Evolutionary conservation across 805 yeast species (phyloP), one percentile per base, ranked within the genome.

Genomic region (Myxozyma neglecta): DNA sequence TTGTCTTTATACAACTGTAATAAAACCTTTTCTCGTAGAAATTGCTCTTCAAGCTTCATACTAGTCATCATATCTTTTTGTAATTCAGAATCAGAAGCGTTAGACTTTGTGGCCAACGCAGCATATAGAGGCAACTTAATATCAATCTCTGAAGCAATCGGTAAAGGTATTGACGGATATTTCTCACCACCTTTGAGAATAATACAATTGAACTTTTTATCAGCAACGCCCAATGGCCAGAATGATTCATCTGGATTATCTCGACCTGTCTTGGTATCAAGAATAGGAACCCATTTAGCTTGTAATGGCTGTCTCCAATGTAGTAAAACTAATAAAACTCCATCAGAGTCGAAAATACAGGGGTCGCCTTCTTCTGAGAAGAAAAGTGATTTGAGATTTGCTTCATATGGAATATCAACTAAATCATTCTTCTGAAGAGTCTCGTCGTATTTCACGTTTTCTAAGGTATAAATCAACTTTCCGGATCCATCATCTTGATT

Each of bases 351-450:
- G 58, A 86, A 88, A 6, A 92, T 73, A 65, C 94, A 88, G 0
- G 99, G 99, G 73, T 93, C 97, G 9, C 96, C 96, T 69, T 83
- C 86, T 49, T 86, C 86, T 47, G 90, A 87, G 78, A 93, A 94
- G 70, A 94, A 91, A n/a, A 89, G 72, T 1, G 92, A 87, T 65
- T 83, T 84, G 66, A 88, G 73, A 65, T 47, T 24, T 66, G 73
- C 63, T 54, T 71, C 55, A 32, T 64, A 76, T 75, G 69, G 76
- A 80, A 70, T 65, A 39, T 72, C 79, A 43, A 72, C 63, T 5
- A 57, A 64, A 56, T 69, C 78, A 68, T 58, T 69, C 61, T 69
- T 69, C 61, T 76, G 79, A 46, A 66, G 68, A n/a, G 67, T 63
- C 57, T 76, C 81, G 49, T 74, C 77, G 29, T 75, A 73, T 73